A percentile compares a stretch with the other conserved stretches of the same genome.
These are phyloP conservation scores for Phylloporus rhodoxanthus DNA, from an alignment of 768 basidiomycete species.

Conservation along the genomic window DNA sequence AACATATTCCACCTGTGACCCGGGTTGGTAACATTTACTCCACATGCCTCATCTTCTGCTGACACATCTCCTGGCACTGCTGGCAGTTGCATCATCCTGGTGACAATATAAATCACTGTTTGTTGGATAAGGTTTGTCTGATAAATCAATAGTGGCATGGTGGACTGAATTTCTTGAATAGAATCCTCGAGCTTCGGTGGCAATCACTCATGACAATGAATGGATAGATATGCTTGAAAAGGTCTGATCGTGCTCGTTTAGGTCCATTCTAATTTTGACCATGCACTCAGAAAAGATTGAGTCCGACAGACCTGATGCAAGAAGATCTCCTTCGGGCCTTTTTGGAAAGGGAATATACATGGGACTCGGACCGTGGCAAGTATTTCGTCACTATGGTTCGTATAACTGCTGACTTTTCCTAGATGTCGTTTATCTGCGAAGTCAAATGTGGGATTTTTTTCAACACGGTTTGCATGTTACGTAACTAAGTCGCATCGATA, in stretches of 20 bases:
- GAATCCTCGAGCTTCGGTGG: conserved; percentile 1
- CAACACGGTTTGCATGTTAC: not conserved
- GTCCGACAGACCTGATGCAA: not conserved
- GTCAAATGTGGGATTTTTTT: not conserved
- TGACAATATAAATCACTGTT: conserved; percentile 5
- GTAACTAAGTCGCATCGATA: not conserved
- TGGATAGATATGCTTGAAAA: conserved; percentile 7
- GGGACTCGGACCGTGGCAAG: not conserved
- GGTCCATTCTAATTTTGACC: not conserved
- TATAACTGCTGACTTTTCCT: not conserved
- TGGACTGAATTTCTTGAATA: not conserved
- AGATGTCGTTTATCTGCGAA: conserved; percentile 5
- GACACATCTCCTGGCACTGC: not conserved
- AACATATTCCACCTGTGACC: not conserved
- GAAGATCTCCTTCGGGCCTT: not conserved
- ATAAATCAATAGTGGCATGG: not conserved
- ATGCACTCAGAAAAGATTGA: not conserved
- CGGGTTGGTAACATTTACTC: not conserved
- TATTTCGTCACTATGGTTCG: not conserved
- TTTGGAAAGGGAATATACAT: not conserved
- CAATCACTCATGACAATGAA: conserved; percentile 7
- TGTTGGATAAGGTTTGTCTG: conserved; percentile 6
- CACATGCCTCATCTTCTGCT: not conserved
- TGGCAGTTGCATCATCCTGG: conserved; percentile 4
- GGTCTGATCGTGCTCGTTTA: not conserved